Evolutionary conservation across 176 grass and related monocot species (phyloP).

Genomic region (Cenchrus americanus): DNA sequence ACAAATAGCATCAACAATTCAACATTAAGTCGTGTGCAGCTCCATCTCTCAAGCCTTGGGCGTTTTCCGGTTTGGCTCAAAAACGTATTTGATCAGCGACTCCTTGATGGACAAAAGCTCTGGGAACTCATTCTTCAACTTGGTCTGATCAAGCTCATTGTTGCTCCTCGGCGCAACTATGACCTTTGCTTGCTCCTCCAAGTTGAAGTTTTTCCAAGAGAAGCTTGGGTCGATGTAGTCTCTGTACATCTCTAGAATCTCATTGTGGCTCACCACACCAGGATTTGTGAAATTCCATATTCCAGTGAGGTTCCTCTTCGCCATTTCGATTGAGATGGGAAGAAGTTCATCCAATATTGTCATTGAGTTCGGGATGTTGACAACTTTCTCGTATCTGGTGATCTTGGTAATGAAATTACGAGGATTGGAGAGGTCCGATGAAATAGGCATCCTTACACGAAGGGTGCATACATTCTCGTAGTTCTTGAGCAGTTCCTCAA

Average conservation of each 20-base stretch:
- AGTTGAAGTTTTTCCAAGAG: constrained; percentile 79
- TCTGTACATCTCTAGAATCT: constrained; percentile 86
- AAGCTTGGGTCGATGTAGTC: constrained; percentile 78
- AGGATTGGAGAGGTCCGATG: constrained; percentile 76
- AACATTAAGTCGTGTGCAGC: constrained; percentile 20
- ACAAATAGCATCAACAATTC: constrained; percentile 40
- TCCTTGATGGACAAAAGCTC: constrained; percentile 83
- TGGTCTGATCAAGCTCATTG: constrained; percentile 73
- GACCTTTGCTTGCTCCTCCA: constrained; percentile 87
- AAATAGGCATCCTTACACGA: constrained; percentile 88
- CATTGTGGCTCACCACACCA: constrained; percentile 87
- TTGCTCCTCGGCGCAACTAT: constrained; percentile 90
- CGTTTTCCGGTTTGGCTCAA: constrained; percentile 69
- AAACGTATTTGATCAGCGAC: constrained; percentile 68
- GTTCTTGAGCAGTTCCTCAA: constrained; percentile 80
- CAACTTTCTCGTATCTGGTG: constrained; percentile 74
- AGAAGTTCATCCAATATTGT: constrained; percentile 86
- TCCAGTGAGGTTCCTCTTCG: constrained; percentile 79
- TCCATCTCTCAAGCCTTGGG: constrained; percentile 55
- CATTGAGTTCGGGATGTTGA: constrained; percentile 86
- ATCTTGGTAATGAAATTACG: constrained; percentile 94
- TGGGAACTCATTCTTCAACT: constrained; percentile 71
- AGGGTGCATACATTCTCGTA: constrained; percentile 85
- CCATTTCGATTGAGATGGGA: constrained; percentile 89
- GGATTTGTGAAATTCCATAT: constrained; percentile 96